These are phyloP conservation scores for Trichoderma sp. DNA, from an alignment of 2,329 filamentous ascomycete species.

Conservation along the genomic window DNA sequence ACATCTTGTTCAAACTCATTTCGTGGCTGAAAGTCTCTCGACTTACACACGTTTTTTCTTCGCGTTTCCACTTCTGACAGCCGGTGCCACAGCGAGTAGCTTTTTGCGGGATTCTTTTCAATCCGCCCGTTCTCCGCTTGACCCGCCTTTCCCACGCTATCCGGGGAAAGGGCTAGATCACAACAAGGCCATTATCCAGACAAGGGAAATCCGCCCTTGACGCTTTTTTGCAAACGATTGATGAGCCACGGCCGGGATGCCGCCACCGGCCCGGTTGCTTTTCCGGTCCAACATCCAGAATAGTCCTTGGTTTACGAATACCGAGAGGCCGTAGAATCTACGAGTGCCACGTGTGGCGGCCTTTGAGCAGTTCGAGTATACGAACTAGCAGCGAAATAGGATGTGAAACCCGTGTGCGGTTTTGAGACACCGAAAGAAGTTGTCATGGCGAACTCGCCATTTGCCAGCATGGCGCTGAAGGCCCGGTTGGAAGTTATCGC, in stretches of 20 bases:
- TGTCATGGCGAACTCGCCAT: background rate
- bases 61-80: background rate
- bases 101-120: background rate
- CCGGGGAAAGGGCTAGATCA: background rate
- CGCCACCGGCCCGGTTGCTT: background rate
- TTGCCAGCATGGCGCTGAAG: background rate
- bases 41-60: background rate
- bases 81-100: background rate
- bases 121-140: background rate
- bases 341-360: constrained; percentile 11
- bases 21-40: constrained; percentile 13
- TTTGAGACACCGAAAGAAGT: background rate
- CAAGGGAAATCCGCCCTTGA: background rate
- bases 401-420: background rate
- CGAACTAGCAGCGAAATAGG: background rate
- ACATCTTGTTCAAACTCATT: background rate
- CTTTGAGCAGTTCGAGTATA: background rate
- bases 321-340: background rate
- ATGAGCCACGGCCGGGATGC: background rate
- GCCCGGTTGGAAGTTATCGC: background rate
- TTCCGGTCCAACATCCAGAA: background rate
- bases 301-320: background rate
- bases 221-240: background rate
- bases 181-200: background rate
- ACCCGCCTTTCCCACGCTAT: background rate